Conservation (phyloP, 345 rosid genomes). For the Isatis tinctoria region DNA sequence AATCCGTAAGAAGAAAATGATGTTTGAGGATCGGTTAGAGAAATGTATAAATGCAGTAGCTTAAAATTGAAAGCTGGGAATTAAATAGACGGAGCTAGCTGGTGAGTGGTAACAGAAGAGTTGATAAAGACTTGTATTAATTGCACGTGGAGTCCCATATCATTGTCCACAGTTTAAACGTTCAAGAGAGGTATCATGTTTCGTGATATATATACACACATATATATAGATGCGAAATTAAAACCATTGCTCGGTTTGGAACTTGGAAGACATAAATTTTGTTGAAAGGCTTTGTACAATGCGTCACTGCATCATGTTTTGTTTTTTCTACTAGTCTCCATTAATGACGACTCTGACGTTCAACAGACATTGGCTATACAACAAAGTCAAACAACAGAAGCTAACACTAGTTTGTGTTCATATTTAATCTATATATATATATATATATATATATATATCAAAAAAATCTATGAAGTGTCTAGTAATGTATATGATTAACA, state of each 20-base stretch:
- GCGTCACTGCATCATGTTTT: conserved; percentile 17
- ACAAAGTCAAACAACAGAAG: conserved; percentile 24
- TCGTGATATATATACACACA: not conserved
- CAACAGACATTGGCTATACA: conserved; percentile 1
- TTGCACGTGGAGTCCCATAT: conserved; percentile 27
- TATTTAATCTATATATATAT: not conserved
- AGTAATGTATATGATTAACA: no score
- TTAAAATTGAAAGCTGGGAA: conserved; percentile 13
- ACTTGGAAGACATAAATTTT: conserved; percentile 16
- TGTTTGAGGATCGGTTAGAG: conserved; percentile 30
- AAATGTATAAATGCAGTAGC: conserved; percentile 31
- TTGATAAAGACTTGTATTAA: conserved; percentile 30
- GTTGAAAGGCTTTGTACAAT: not conserved
- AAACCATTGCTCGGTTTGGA: not conserved
- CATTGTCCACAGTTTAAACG: conserved; percentile 14
- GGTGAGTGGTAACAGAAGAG: conserved; percentile 24
- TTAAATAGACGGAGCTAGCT: conserved; percentile 32
- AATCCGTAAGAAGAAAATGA: conserved; percentile 18
- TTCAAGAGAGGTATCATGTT: not conserved
- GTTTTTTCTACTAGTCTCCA: not conserved
- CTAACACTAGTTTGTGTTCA: conserved; percentile 16
- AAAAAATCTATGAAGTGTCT: not conserved
- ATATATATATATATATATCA: not conserved
- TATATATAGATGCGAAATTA: not conserved
- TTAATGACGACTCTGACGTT: conserved; percentile 22